These are phyloP conservation scores for Coffea canephora DNA, from an alignment of 257 asterid genomes.

Conservation along the genomic window DNA sequence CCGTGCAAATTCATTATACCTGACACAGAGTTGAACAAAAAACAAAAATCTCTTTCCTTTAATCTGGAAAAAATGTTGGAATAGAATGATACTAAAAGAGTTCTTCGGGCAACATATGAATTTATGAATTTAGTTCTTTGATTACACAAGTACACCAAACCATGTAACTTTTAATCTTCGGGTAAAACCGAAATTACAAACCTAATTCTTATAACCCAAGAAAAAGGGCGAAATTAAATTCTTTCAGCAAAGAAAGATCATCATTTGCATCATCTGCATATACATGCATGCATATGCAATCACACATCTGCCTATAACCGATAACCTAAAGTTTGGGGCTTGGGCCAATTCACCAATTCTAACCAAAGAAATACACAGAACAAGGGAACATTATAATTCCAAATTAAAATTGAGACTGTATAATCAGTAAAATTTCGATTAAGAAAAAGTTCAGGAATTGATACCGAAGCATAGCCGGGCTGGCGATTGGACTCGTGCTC, in stretches of 20 bases:
- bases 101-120: not conserved
- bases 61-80: not conserved
- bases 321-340: slow-evolving; percentile 14
- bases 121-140: not conserved
- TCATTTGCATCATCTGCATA: not conserved
- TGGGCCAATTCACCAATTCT: not conserved
- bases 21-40: not conserved
- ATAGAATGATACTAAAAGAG: not conserved
- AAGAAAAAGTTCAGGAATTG: not conserved
- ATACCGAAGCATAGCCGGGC: slow-evolving; percentile 76
- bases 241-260: not conserved
- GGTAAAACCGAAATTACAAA: not conserved
- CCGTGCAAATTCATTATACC: not conserved
- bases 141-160: not conserved
- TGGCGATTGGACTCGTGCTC: slow-evolving; percentile 95
- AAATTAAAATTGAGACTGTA: not conserved
- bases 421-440: not conserved
- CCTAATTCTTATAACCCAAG: not conserved
- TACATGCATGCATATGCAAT: not conserved
- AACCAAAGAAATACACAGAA: not conserved
- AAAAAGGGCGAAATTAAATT: not conserved
- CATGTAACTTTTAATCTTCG: not conserved
- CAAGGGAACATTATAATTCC: not conserved
- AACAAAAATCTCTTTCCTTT: not conserved
- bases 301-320: not conserved